Base-by-base conservation (phyloP, 2,329 filamentous ascomycete species). In the Ceratocystiopsis sp. region DNA sequence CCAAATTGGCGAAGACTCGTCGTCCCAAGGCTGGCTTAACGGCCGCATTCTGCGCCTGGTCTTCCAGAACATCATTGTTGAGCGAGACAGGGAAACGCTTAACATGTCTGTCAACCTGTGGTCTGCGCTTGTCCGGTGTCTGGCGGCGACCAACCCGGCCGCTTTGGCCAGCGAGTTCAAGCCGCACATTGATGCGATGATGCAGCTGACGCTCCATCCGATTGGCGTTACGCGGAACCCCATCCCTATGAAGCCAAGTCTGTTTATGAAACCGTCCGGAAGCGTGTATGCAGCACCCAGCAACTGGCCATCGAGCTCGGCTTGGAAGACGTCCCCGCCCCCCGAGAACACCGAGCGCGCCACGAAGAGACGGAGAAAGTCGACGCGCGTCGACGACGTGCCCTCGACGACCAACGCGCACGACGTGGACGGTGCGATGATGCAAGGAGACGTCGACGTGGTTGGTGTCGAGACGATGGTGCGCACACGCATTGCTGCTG, bases 371-470 rank as follows among this genome's bases (percentile, higher is more conserved):
- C 74, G 86, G 33, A 78, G 86, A 47, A 93, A 86, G 59, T 83
- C 83, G 0, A 78, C 83, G n/a, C 93, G 93, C 64, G 63, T 73
- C 17, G 84, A 91, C 43, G 80, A 87, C 25, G 61, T 71, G 10
- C 64, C 72, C 1, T 63, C 73, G 1, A 62, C 71, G 4, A 72
- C 65, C n/a, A 66, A 81, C n/a, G 75, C 81, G 1, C 91, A 98
- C 60, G 94, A 98, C 58, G 85, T 98, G 16, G 91, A 98, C 58
- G 91, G 87, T 11, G 87, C 93, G 52, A 95, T 98, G 80, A 86
- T 98, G 67, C 84, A 89, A 57, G 91, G 93, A 42, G 93, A 98
- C 54, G 80, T 96, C 39, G 93, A 98, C 55, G 69, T 98, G 37
- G 87, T 98, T 21, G 87, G 91, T 32, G 74, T 82, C 53, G 91